Conservation (phyloP, 805 yeast genomes). For the Cyberlindnera mycetangii region DNA sequence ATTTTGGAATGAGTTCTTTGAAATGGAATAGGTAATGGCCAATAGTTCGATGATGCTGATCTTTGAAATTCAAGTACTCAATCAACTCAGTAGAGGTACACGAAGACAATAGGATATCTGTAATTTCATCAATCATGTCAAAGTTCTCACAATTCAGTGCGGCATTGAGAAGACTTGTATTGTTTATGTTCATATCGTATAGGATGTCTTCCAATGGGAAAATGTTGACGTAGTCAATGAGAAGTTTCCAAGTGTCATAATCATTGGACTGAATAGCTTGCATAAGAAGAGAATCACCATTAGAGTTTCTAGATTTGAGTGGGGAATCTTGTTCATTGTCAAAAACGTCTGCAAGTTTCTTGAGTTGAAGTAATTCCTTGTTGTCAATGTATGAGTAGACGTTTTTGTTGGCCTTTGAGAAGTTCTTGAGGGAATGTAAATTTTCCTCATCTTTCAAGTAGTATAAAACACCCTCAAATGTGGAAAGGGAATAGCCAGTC, state of each 20-base stretch:
- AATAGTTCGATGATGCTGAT: slow-evolving; percentile 52
- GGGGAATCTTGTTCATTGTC: slow-evolving; percentile 20
- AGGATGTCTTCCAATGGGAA: slow-evolving; percentile 67
- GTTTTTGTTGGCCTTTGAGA: slow-evolving; percentile 46
- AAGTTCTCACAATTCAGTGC: slow-evolving; percentile 57
- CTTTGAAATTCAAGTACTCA: slow-evolving; percentile 48
- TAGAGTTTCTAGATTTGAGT: slow-evolving; percentile 38
- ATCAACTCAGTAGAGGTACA: slow-evolving; percentile 45
- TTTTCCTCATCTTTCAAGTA: slow-evolving; percentile 49
- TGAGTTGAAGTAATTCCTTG: slow-evolving; percentile 28
- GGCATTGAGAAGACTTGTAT: slow-evolving; percentile 54
- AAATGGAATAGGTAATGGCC: slow-evolving; percentile 75
- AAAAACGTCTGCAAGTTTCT: slow-evolving; percentile 29
- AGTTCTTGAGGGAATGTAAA: slow-evolving; percentile 33
- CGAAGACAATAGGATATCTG: slow-evolving; percentile 40
- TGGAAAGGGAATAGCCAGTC: slow-evolving; percentile 74
- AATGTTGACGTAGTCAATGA: slow-evolving; percentile 43
- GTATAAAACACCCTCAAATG: slow-evolving; percentile 75
- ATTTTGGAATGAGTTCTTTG: slow-evolving; percentile 42
- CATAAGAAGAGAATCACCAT: slow-evolving; percentile 73
- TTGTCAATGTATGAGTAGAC: slow-evolving; percentile 51
- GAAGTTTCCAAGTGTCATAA: slow-evolving; percentile 43
- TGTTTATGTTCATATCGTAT: slow-evolving; percentile 54
- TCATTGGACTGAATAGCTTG: slow-evolving; percentile 53
- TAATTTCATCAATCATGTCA: slow-evolving; percentile 45